phyloP scores from a whole-genome alignment of 2,329 filamentous ascomycete species.

The Xylariaceae sp. region DNA sequence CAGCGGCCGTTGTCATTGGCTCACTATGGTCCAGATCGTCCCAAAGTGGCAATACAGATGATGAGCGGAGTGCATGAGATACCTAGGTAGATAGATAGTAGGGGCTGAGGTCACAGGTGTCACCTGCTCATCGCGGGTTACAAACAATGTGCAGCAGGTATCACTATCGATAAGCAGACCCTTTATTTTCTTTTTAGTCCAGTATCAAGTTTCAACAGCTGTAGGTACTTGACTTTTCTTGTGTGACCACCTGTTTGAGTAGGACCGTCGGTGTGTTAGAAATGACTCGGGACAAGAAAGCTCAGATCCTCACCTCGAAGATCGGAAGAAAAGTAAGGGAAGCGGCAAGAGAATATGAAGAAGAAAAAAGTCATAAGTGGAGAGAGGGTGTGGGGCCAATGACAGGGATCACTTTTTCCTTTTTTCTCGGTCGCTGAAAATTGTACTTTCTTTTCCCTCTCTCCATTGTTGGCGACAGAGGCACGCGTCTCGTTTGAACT shows the following conservation, averaged over 20 bases:
- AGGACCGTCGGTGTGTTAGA: too few species aligned
- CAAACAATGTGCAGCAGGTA: neutral
- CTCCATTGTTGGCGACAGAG: neutral
- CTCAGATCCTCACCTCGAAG: neutral
- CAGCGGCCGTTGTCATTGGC: too few species aligned
- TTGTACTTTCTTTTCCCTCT: neutral
- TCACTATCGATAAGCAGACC: slow-evolving; percentile 16
- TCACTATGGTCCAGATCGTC: slow-evolving; percentile 11
- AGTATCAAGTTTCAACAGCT: slow-evolving; percentile 1
- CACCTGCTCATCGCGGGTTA: neutral
- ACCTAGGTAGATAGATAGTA: slow-evolving; percentile 5
- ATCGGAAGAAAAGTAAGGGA: neutral
- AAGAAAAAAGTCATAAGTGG: neutral
- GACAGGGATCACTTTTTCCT: neutral
- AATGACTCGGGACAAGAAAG: neutral
- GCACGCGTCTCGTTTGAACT: neutral
- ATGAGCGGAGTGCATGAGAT: slow-evolving; percentile 2
- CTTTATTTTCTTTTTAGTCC: too few species aligned
- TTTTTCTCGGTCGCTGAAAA: neutral
- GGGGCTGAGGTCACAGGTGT: slow-evolving; percentile 11
- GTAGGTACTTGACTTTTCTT: too few species aligned
- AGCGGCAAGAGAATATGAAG: neutral
- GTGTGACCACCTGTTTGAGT: neutral
- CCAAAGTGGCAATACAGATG: slow-evolving; percentile 15
- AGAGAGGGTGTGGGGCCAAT: neutral